Percentiles rank a stretch among this genome's conserved stretches.
Conservation (phyloP, 1,284 basidiomycete genomes). For the Cutaneotrichosporon cyanovorans region DNA sequence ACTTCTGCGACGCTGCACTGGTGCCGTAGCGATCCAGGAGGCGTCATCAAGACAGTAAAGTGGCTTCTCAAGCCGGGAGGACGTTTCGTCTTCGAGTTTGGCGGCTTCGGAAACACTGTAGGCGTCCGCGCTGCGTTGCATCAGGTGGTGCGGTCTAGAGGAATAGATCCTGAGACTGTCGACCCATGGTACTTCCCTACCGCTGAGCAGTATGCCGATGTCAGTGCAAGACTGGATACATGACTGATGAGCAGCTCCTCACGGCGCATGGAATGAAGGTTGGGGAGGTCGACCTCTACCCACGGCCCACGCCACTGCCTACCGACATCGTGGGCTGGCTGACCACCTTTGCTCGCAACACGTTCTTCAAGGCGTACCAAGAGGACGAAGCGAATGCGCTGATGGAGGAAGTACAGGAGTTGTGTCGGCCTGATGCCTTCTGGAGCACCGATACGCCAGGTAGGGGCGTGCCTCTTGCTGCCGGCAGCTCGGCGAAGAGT, state of each 20-base stretch:
- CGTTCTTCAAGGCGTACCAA: constrained; percentile 52
- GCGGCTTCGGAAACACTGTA: constrained; percentile 52
- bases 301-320: constrained; percentile 60
- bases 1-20: constrained; percentile 73
- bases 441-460: constrained; percentile 38
- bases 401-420: constrained; percentile 58
- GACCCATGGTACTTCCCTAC: constrained; percentile 84
- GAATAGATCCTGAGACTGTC: constrained; percentile 53
- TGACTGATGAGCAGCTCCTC: constrained; percentile 50
- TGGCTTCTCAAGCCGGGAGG: constrained; percentile 61
- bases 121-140: constrained; percentile 60
- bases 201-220: constrained; percentile 56
- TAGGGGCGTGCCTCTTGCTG: constrained; percentile 14
- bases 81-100: constrained; percentile 66
- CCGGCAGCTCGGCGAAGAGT: constrained; percentile 7
- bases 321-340: constrained; percentile 63
- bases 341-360: constrained; percentile 57
- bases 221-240: constrained; percentile 35
- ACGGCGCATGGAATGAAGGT: constrained; percentile 54
- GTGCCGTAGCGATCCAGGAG: constrained; percentile 65
- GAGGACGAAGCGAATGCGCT: constrained; percentile 55
- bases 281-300: constrained; percentile 55
- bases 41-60: constrained; percentile 56
- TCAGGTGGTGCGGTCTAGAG: constrained; percentile 52
- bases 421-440: constrained; percentile 54